Conservation (phyloP, 805 yeast genomes). For the Sungouiella blattae region DNA sequence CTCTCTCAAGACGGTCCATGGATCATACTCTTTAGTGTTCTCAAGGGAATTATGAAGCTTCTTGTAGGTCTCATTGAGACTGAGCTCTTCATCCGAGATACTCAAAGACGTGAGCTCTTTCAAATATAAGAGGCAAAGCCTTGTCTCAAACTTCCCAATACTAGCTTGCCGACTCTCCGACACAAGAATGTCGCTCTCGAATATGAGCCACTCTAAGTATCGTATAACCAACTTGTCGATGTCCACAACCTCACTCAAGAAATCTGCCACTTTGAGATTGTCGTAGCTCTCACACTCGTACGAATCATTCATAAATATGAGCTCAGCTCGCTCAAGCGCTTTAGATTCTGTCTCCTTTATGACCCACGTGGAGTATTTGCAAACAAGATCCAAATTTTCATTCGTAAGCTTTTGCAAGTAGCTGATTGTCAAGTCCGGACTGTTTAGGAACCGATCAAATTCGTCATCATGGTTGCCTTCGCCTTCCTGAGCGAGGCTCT, state of each 20-base stretch:
- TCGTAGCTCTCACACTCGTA: slow-evolving; percentile 58
- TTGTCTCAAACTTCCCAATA: slow-evolving; percentile 31
- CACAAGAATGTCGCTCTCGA: slow-evolving; percentile 32
- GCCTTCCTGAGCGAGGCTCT: slow-evolving; percentile 19
- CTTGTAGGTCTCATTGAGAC: slow-evolving; percentile 18
- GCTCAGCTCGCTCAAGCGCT: slow-evolving; percentile 22
- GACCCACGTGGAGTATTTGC: slow-evolving; percentile 55
- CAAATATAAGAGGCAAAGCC: slow-evolving; percentile 31
- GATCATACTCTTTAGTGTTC: slow-evolving; percentile 31
- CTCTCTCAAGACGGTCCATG: slow-evolving; percentile 31
- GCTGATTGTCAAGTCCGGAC: slow-evolving; percentile 46
- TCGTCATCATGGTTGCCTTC: slow-evolving; percentile 14
- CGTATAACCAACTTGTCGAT: slow-evolving; percentile 23
- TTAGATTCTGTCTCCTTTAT: slow-evolving; percentile 25
- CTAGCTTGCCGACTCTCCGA: slow-evolving; percentile 11
- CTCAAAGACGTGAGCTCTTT: slow-evolving; percentile 16
- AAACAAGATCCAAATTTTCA: slow-evolving; percentile 49
- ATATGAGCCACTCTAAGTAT: slow-evolving; percentile 46
- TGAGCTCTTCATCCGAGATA: slow-evolving; percentile 8
- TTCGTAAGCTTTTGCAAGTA: slow-evolving; percentile 57
- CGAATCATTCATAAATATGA: slow-evolving; percentile 65
- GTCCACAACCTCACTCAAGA: slow-evolving; percentile 30
- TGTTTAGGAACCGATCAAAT: slow-evolving; percentile 26
- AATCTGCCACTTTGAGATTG: slow-evolving; percentile 50
- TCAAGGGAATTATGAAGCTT: slow-evolving; percentile 34